A percentile compares a stretch with the other conserved stretches of the same genome.
phyloP scores from a whole-genome alignment of 345 rosid species.

The Populus pruinosa region DNA sequence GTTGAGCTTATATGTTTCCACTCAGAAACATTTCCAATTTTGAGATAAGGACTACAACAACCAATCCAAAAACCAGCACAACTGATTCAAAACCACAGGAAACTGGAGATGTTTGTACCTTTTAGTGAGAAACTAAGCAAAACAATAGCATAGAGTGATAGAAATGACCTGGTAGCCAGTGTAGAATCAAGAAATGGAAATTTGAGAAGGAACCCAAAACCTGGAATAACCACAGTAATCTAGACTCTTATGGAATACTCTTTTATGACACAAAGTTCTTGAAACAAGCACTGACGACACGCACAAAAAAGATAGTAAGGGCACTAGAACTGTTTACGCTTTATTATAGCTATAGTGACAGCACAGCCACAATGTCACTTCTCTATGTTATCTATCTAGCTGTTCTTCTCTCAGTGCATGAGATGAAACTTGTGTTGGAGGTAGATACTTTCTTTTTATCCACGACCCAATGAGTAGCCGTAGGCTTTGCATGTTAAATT shows the following conservation, averaged over 20 bases:
- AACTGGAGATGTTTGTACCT: background rate
- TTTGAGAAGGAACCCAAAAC: background rate
- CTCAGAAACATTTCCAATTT: background rate
- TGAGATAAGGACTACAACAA: no score
- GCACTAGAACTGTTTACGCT: background rate
- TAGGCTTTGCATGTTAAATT: background rate
- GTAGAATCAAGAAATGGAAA: background rate
- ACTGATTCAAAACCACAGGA: no score
- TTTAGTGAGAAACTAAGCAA: no score
- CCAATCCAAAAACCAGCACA: no score
- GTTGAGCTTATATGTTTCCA: background rate
- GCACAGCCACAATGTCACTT: background rate
- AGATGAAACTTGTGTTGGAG: background rate
- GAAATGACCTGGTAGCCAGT: no score
- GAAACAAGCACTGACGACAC: background rate
- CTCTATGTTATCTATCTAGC: background rate
- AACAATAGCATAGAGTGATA: no score
- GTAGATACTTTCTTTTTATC: slow-evolving; percentile 1
- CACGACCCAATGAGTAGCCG: background rate
- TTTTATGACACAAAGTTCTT: background rate
- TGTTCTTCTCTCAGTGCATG: background rate
- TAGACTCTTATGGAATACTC: background rate
- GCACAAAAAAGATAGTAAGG: no score
- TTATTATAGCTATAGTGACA: background rate
- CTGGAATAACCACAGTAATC: background rate